phyloP scores from a whole-genome alignment of 257 asterid species.

The Solanum dulcamara region DNA sequence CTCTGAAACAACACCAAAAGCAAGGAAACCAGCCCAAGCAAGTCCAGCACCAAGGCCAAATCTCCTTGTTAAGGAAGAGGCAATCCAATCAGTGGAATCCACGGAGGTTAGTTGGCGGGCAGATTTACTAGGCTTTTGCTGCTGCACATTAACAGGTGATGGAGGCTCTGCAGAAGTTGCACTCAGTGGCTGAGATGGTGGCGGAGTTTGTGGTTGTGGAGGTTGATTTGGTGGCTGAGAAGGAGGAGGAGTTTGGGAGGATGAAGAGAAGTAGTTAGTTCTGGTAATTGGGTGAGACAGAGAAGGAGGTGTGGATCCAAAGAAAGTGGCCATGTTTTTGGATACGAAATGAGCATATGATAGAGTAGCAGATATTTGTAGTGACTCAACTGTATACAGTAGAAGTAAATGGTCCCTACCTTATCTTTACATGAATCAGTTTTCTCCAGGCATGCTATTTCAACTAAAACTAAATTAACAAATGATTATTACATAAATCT shows the following conservation, averaged over 20 bases:
- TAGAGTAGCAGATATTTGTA: conserved; percentile 11
- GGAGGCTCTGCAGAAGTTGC: conserved; percentile 21
- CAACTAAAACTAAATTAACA: not conserved
- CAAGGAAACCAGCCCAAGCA: conserved; percentile 79
- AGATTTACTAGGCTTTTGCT: conserved; percentile 16
- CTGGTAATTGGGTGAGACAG: conserved; percentile 39
- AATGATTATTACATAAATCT: not conserved
- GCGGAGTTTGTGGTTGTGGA: conserved; percentile 19
- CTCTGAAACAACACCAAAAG: conserved; percentile 72
- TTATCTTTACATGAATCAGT: conserved; percentile 26
- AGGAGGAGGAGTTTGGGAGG: conserved; percentile 33
- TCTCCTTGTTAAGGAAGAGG: conserved; percentile 61
- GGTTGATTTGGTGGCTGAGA: conserved; percentile 35
- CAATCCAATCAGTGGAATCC: conserved; percentile 83
- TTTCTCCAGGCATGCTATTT: not conserved
- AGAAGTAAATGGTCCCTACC: conserved; percentile 34
- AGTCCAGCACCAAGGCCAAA: conserved; percentile 90
- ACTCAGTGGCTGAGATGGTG: conserved; percentile 19
- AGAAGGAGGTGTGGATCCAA: conserved; percentile 48
- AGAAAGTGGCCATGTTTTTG: conserved; percentile 49
- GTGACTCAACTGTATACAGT: not conserved
- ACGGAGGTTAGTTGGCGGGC: conserved; percentile 10
- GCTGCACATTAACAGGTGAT: conserved; percentile 10
- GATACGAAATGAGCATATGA: conserved; percentile 1
- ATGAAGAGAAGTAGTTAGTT: conserved; percentile 27